Evolutionary conservation across 441 rosid genomes (phyloP).

Genomic region (Rhodomyrtus psidioides): DNA sequence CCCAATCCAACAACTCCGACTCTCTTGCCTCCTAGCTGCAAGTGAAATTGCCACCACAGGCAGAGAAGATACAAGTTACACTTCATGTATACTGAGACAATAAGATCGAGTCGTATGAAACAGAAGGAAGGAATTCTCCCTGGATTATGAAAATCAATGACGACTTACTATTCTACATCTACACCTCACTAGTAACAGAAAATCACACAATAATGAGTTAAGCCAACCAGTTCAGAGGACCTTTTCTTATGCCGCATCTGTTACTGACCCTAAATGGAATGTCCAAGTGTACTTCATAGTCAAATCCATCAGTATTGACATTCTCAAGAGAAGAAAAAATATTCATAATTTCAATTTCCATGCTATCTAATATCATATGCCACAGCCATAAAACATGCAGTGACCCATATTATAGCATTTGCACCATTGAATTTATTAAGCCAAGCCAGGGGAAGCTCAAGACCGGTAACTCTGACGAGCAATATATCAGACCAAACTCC

Average conservation of each 20-base stretch:
- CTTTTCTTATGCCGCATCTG: neutral
- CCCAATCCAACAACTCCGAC: slow-evolving; percentile 56
- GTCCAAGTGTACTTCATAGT: neutral
- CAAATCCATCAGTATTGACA: neutral
- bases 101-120: neutral
- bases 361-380: neutral
- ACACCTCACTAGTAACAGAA: neutral
- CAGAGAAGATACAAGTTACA: neutral
- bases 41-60: neutral
- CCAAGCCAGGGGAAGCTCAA: neutral
- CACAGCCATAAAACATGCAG: neutral
- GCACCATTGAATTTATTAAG: neutral
- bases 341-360: neutral
- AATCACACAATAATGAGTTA: neutral
- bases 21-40: slow-evolving; percentile 44
- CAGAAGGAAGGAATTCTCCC: neutral
- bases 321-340: neutral
- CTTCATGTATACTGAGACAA: neutral
- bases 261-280: neutral
- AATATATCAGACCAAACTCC: neutral
- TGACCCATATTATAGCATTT: neutral
- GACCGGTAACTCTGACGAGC: rapidly evolving
- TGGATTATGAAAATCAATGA: neutral
- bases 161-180: neutral
- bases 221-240: neutral